A percentile compares a stretch with the other conserved stretches of the same genome.
Evolutionary conservation across 2,329 filamentous ascomycete genomes (phyloP).

Genomic region (Ophiostoma himal-ulmi): DNA sequence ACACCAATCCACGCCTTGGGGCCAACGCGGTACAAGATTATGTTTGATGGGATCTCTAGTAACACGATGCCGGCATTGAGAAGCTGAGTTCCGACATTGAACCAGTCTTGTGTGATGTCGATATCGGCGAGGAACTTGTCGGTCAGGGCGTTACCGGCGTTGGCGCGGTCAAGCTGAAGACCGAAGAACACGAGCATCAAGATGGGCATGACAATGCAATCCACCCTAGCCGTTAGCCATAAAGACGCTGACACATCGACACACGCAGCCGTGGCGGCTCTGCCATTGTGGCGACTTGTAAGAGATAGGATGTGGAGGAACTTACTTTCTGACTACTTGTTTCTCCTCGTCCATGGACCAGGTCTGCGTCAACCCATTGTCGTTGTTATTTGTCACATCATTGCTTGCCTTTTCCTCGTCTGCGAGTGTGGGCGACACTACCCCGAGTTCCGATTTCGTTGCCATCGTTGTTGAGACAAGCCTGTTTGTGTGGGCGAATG

Average conservation of each 20-base stretch:
- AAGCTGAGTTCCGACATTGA: constrained; percentile 49
- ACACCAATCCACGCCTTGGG: constrained; percentile 50
- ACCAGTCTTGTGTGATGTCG: constrained; percentile 43
- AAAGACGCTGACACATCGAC: neutral
- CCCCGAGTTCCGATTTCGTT: neutral
- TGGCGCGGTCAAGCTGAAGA: constrained; percentile 39
- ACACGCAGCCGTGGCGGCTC: neutral
- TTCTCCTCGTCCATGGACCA: neutral
- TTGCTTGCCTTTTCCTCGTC: neutral
- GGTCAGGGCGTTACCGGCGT: constrained; percentile 47
- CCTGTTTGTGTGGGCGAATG: neutral
- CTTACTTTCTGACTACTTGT: neutral
- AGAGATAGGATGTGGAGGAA: neutral
- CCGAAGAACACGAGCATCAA: constrained; percentile 41
- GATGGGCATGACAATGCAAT: constrained; percentile 40
- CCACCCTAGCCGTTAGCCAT: constrained; percentile 27
- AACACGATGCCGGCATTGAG: constrained; percentile 32
- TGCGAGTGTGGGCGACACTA: neutral
- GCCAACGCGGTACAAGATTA: constrained; percentile 43
- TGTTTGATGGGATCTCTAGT: constrained; percentile 42
- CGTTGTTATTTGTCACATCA: no score
- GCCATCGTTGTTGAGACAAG: neutral
- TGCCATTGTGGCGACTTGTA: no score
- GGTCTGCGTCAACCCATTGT: neutral
- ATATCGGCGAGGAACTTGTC: constrained; percentile 46